A percentile compares a stretch with the other conserved stretches of the same genome.
Evolutionary conservation across 1,139 yeast genomes (phyloP).

Genomic region (Kluyveromyces sp.): DNA sequence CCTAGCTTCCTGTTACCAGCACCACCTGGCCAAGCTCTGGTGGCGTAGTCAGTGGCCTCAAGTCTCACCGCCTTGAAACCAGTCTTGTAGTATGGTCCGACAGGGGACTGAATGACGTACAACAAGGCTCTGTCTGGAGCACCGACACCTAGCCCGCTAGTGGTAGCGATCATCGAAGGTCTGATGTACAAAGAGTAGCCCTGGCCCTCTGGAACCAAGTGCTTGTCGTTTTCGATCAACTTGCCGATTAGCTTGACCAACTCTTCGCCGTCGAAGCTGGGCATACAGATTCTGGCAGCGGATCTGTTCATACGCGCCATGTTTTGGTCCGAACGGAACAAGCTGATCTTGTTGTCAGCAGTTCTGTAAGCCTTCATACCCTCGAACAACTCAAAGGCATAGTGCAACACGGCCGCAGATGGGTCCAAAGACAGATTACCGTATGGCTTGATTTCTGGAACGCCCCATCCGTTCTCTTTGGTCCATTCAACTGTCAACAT

Average conservation of each 20-base stretch:
- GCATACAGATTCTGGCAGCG: constrained; percentile 81
- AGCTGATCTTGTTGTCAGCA: constrained; percentile 56
- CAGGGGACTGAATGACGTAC: constrained; percentile 87
- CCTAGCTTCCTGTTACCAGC: constrained; percentile 93
- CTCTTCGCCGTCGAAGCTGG: constrained; percentile 73
- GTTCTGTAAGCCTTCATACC: constrained; percentile 93
- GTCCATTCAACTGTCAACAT: constrained; percentile 88
- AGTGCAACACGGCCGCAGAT: constrained; percentile 82
- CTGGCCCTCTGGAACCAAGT: constrained; percentile 71
- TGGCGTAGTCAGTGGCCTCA: constrained; percentile 92
- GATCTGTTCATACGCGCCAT: constrained; percentile 87
- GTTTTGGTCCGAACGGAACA: constrained; percentile 87
- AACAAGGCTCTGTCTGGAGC: constrained; percentile 74
- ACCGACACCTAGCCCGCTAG: constrained; percentile 76
- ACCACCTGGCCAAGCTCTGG: constrained; percentile 99
- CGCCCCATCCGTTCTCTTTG: constrained; percentile 69
- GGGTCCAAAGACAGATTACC: constrained; percentile 75
- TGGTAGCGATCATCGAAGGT: constrained; percentile 92
- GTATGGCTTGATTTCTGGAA: constrained; percentile 81
- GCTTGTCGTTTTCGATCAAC: constrained; percentile 63
- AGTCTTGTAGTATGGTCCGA: constrained; percentile 83
- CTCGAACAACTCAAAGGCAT: constrained; percentile 91
- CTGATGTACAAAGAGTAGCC: constrained; percentile 91
- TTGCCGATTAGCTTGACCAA: constrained; percentile 67
- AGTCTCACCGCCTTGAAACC: constrained; percentile 91